Base-by-base conservation (phyloP, 257 asterid species). In the Leonotis leonurus region DNA sequence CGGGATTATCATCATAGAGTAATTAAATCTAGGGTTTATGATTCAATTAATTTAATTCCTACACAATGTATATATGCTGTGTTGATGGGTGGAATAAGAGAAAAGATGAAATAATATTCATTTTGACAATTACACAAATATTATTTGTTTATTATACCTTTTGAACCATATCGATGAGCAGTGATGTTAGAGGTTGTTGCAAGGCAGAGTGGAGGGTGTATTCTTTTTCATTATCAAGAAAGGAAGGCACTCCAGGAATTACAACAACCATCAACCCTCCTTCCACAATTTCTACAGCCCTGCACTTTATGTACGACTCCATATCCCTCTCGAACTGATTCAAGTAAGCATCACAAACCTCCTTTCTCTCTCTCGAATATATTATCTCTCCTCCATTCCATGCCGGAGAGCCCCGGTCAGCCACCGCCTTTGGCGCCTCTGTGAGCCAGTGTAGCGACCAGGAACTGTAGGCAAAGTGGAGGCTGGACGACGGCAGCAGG, bases 381-480 rank as follows among this genome's bases (percentile, higher is more conserved):
- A 56, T 22, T 43, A 64, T 59, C 18, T 40, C 43, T 16, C 76
- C 76, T 60, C 62, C 56, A 55, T 77, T 77, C 81, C 81, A 68
- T 0, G 73, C 61, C 3, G 70, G 60, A 10, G 73, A 68, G 8
- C 24, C 50, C 1, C 22, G 12, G 21, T 75, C 69, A 11, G 12
- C n/a, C 62, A 75, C 56, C 4, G 32, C 61, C 56, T 46, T 17
- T 0, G 82, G 76, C 26, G 49, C 70, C 48, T 48, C 36, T 5
- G 71, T 26, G 9, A 77, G 78, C 78, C 76, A 77, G 12, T 73
- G 74, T 44, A 73, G 75, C 18, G 82, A 16, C 54, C 75, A 77
- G 16, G 69, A 69, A 0, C 73, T 68, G 76, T 77, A 73, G 1
- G 54, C 82, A 50, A 77, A 58, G 41, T 73, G 74, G 14, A 79